Conservation (phyloP, 2,329 filamentous ascomycete genomes). For the Talaromyces sp. region DNA sequence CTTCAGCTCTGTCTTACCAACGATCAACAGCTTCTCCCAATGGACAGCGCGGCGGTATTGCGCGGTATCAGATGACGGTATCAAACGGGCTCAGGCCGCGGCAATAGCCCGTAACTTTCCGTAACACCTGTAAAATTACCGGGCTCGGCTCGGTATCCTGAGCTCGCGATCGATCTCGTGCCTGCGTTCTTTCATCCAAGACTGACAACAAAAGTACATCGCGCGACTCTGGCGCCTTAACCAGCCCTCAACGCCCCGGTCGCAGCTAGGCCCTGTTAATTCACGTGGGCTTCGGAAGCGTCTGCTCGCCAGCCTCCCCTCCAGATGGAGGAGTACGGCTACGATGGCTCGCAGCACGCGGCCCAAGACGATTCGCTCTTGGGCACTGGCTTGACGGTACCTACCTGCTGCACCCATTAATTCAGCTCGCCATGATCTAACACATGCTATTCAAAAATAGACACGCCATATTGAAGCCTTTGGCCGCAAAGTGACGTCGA, state of each 20-base stretch:
- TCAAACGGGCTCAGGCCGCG: not conserved
- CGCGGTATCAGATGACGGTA: too few relatives aligned
- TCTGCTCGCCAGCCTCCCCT: slow-evolving; percentile 3
- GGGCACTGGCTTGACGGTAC: slow-evolving; percentile 44
- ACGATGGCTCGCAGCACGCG: slow-evolving; percentile 40
- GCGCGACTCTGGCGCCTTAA: not conserved
- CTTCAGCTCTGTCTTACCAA: not conserved
- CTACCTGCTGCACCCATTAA: slow-evolving; percentile 11
- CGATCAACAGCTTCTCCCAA: not conserved
- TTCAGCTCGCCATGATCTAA: slow-evolving; percentile 1
- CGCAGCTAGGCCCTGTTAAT: slow-evolving; percentile 17
- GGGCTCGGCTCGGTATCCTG: not conserved
- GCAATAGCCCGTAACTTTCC: not conserved
- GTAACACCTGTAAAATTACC: not conserved
- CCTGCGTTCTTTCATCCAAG: not conserved
- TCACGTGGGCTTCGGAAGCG: slow-evolving; percentile 13
- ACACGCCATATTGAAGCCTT: slow-evolving; percentile 87
- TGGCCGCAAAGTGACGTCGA: slow-evolving; percentile 88
- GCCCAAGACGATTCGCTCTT: slow-evolving; percentile 40
- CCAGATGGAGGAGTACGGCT: slow-evolving; percentile 39
- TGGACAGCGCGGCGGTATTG: not conserved
- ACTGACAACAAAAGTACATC: not conserved
- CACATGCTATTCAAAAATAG: slow-evolving; percentile 41
- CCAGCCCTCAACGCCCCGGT: not conserved
- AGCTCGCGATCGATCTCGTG: not conserved